Base-by-base conservation (phyloP, 768 basidiomycete genomes). In the Epithele typhae region DNA sequence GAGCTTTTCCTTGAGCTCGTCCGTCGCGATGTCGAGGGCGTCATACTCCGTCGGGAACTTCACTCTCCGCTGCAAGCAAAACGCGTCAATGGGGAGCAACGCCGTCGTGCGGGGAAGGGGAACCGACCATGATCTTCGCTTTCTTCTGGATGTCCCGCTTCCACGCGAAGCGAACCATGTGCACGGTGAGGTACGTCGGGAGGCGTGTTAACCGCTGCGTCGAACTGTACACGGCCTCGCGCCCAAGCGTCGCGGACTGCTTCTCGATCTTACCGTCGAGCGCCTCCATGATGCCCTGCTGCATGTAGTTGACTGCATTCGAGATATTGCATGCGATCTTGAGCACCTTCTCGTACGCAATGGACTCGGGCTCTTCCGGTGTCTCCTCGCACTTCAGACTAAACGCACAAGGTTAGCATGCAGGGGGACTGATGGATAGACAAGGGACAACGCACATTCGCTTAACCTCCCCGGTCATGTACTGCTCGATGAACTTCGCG, bases 91-190 rank as follows among this genome's bases (percentile, higher is more conserved):
- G n/a, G n/a, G n/a, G n/a, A n/a, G n/a, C n/a, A n/a, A n/a, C n/a
- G n/a, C n/a, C n/a, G n/a, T n/a, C n/a, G n/a, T n/a, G n/a, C n/a
- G 11, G 21, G 45, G 19, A 44, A 42, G 25, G 33, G 4, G 3
- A 24, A 57, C 68, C 36, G 50, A 87, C 87, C 95, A 99, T 92
- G 63, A 98, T 95, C 70, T 99, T 98, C 2, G 95, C 83, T 62
- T 98, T 98, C 72, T 86, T 92, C 42, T 67, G 68, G 49, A 96
- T 93, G 55, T 98, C 96, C 30, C 79, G 74, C 49, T 91, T 74
- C 96, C 96, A 99, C 45, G 84, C 86, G 64, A 98, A 99, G 38
- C 96, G 87, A 11, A 94, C 93, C 87, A 97, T 90, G 58, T 98
- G 92, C 4, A 98, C 80, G 5, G 85, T 83, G 18, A 96, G 76